Evolutionary conservation across 2,329 filamentous ascomycete genomes (phyloP), one percentile per base, ranked within the genome.

Genomic region (Fusarium sublunatum): DNA sequence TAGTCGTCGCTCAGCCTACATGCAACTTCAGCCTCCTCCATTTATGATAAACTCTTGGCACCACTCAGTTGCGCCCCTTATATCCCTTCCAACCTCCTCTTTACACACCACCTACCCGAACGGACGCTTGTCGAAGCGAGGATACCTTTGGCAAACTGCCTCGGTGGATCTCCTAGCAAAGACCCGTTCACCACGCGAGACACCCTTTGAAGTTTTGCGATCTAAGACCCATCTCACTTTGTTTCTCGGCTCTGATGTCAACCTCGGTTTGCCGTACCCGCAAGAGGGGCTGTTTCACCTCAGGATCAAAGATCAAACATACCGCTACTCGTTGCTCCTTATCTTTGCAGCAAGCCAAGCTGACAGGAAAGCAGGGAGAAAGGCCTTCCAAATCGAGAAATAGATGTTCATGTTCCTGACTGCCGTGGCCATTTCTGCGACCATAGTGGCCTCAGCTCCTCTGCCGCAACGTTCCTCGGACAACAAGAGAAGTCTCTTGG

Each of bases 111-210:
- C 19, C 19, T 19, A 19, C 19, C 34, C 40, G 45, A 58, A 28
- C 56, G 35, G 39, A 36, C 7, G 13, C 6, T 32, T 26, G 10
- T 31, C 35, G 19, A 47, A 31, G 41, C 41, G 36, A 42, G 26
- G 15, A 51, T 40, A 52, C 36, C 4, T 43, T 32, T 10, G 19
- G 24, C 47, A 53, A 53, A 34, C 36, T 46, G 29, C 45, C 35
- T 36, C 29, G 5, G 40, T 45, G 45, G 53, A 39, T 44, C 38
- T 36, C 26, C 22, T 3, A 13, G 15, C 11, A 9, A 47, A 34
- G 32, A 39, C 52, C 56, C 57, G 54, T 32, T 46, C 31, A 48
- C 47, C 39, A 66, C 62, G 61, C 67, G 56, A 59, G 56, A 64
- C 67, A 68, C 51, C 28, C 53, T 52, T 56, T 48, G 52, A 28